Conservation (phyloP, 73 alveolate species). For the Tetrahymena borealis region DNA sequence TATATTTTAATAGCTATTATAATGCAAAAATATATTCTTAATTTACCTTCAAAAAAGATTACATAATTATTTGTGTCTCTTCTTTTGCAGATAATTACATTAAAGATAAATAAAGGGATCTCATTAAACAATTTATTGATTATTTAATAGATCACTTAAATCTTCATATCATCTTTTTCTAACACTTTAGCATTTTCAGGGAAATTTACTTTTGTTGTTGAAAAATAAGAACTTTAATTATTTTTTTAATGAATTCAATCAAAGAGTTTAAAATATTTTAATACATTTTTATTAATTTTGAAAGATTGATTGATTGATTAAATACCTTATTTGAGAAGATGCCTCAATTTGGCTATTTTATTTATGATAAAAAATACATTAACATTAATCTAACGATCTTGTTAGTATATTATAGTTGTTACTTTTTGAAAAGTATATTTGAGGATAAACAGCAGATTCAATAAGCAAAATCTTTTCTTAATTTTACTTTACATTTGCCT, state of each 20-base stretch:
- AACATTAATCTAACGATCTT: neutral
- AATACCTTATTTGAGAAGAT: neutral
- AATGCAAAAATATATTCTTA: neutral
- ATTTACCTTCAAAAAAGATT: neutral
- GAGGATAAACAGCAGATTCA: neutral
- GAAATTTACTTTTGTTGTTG: neutral
- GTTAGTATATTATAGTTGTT: neutral
- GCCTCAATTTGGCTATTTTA: neutral
- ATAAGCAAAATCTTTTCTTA: neutral
- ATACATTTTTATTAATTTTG: too few relatives aligned
- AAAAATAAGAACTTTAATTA: neutral
- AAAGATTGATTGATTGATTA: neutral
- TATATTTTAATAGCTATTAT: neutral
- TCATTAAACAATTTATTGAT: neutral
- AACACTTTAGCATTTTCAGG: neutral
- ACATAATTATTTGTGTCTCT: neutral
- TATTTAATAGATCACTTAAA: neutral
- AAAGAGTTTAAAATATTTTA: neutral
- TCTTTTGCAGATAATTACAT: neutral
- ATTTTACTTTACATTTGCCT: neutral
- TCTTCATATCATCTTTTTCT: neutral
- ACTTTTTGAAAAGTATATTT: neutral
- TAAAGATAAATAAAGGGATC: neutral
- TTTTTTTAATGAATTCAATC: neutral
- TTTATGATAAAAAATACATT: neutral